These are phyloP conservation scores for Exophiala xenobiotica DNA, from an alignment of 2,329 filamentous ascomycete species.

Conservation along the genomic window DNA sequence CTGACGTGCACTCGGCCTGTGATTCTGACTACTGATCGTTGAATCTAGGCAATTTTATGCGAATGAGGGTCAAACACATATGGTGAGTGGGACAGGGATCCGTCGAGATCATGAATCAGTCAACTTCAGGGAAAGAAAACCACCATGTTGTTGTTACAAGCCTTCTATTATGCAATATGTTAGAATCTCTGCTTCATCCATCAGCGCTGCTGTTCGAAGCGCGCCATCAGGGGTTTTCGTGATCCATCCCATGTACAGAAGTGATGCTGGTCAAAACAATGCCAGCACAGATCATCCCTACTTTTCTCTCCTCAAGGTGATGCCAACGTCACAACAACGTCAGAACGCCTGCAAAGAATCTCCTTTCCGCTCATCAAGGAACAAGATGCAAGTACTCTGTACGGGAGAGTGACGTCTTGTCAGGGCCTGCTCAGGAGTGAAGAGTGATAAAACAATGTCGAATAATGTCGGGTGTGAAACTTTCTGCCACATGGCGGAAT, in stretches of 20 bases:
- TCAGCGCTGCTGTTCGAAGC: not conserved
- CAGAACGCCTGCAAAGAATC: slow-evolving; percentile 7
- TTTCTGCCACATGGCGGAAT: too few species aligned
- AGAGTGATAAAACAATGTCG: slow-evolving; percentile 45
- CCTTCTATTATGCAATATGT: slow-evolving; percentile 27
- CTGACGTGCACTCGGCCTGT: not conserved
- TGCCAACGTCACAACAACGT: slow-evolving; percentile 10
- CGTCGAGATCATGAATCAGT: too few species aligned
- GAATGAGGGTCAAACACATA: too few species aligned
- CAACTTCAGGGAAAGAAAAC: not conserved
- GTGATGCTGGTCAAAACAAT: slow-evolving; percentile 1
- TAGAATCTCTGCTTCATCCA: slow-evolving; percentile 12
- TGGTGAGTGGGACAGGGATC: too few species aligned
- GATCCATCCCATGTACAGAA: slow-evolving; percentile 11
- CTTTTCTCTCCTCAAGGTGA: slow-evolving; percentile 7
- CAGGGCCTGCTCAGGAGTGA: slow-evolving; percentile 33
- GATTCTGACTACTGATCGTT: not conserved
- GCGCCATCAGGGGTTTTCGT: slow-evolving; percentile 8
- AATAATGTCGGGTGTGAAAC: slow-evolving; percentile 2
- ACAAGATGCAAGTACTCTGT: not conserved
- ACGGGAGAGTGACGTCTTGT: not conserved
- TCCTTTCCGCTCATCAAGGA: slow-evolving; percentile 4
- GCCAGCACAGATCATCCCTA: slow-evolving; percentile 9
- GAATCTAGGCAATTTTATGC: too few species aligned
- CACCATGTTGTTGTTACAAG: slow-evolving; percentile 22